Conservation (phyloP, 1,284 basidiomycete species). For the Singerocomus inundabilis region DNA sequence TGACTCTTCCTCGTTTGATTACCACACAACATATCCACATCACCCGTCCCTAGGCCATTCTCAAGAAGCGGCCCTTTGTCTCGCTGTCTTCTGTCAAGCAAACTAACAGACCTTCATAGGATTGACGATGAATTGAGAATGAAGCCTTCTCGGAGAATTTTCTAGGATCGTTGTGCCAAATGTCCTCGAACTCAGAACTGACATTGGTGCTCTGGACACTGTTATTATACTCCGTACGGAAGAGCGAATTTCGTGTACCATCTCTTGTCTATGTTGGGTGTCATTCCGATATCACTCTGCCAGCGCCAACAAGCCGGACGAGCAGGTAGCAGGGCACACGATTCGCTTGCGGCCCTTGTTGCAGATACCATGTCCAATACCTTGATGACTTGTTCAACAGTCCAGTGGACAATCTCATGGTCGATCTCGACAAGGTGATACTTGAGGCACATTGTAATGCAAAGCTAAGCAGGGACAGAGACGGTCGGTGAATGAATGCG, state of each 20-base stretch:
- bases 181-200: slow-evolving; percentile 88
- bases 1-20: background rate
- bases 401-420: slow-evolving; percentile 59
- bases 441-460: slow-evolving; percentile 74
- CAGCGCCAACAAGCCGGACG: slow-evolving; percentile 88
- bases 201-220: slow-evolving; percentile 86
- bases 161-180: slow-evolving; percentile 90
- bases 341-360: slow-evolving; percentile 80
- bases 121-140: slow-evolving; percentile 80
- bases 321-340: slow-evolving; percentile 80
- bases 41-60: slow-evolving; percentile 48
- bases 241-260: slow-evolving; percentile 70
- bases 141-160: slow-evolving; percentile 85
- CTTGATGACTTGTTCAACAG: slow-evolving; percentile 71
- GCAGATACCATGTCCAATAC: slow-evolving; percentile 71
- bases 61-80: slow-evolving; percentile 42
- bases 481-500: slow-evolving; percentile 58
- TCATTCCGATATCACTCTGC: background rate
- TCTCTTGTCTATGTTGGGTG: slow-evolving; percentile 1
- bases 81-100: background rate
- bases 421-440: slow-evolving; percentile 77
- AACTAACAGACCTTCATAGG: slow-evolving; percentile 42
- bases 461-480: slow-evolving; percentile 57
- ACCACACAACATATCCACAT: background rate
- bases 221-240: slow-evolving; percentile 82